Evolutionary conservation across 331 rosid genomes (phyloP).

Genomic region (Arachis monticola): DNA sequence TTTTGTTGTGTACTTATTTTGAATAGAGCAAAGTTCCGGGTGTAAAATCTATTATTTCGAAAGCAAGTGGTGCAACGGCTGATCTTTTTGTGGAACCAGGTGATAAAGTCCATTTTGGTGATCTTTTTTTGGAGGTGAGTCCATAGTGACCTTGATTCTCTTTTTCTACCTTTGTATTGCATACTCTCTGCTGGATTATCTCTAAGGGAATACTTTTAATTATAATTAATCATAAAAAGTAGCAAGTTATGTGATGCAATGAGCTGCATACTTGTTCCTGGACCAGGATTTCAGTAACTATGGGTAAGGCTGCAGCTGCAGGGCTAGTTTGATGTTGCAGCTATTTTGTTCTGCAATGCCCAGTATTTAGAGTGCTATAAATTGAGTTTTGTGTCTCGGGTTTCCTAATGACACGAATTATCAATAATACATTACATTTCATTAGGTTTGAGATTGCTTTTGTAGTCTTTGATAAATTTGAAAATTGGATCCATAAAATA

Average conservation of each 20-base stretch:
- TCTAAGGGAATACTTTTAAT: too few relatives aligned
- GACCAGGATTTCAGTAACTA: too few relatives aligned
- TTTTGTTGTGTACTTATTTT: conserved; percentile 30
- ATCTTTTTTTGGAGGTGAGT: conserved; percentile 83
- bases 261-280: too few relatives aligned
- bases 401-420: neutral
- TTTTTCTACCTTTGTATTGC: too few relatives aligned
- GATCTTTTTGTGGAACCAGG: conserved; percentile 68
- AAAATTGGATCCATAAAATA: too few relatives aligned
- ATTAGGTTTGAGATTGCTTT: neutral
- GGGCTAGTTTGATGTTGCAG: neutral
- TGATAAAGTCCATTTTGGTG: conserved; percentile 66
- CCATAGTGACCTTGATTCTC: too few relatives aligned
- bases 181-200: too few relatives aligned
- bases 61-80: conserved; percentile 80
- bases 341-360: conserved; percentile 1
- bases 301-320: neutral
- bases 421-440: neutral
- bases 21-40: conserved; percentile 74
- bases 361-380: conserved; percentile 19
- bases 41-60: conserved; percentile 84
- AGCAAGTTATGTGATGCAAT: too few relatives aligned
- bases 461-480: conserved; percentile 15
- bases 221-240: too few relatives aligned
- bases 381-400: conserved; percentile 4